Evolutionary conservation across 345 rosid genomes (phyloP).

Genomic region (Iberis pinnata): DNA sequence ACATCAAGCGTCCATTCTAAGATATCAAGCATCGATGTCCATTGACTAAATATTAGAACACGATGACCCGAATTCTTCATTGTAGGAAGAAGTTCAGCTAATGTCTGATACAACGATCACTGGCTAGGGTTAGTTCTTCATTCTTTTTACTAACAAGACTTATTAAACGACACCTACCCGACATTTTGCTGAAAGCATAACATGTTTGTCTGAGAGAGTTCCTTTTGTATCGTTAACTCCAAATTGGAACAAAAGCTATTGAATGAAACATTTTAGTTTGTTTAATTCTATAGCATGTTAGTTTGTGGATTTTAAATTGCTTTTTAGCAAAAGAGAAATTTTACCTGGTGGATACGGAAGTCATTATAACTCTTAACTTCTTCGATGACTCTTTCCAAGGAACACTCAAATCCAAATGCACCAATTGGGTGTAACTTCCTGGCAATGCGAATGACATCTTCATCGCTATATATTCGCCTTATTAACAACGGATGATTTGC

Average conservation of each 20-base stretch:
- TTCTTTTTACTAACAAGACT: neutral
- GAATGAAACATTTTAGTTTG: conserved; percentile 10
- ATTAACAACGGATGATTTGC: conserved; percentile 96
- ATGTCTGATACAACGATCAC: conserved; percentile 42
- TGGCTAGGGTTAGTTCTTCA: neutral
- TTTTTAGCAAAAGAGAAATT: neutral
- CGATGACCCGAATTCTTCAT: conserved; percentile 64
- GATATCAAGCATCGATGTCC: conserved; percentile 99
- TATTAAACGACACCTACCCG: conserved; percentile 37
- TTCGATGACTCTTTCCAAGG: conserved; percentile 72
- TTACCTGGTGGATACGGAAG: conserved; percentile 87
- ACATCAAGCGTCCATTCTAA: conserved; percentile 91
- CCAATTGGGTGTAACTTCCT: conserved; percentile 74
- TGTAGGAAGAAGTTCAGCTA: conserved; percentile 78
- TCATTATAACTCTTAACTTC: conserved; percentile 80
- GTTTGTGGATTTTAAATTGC: neutral
- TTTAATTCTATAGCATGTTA: neutral
- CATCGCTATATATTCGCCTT: conserved; percentile 71
- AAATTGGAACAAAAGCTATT: conserved; percentile 63
- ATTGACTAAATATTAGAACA: conserved; percentile 87
- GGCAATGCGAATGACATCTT: conserved; percentile 66
- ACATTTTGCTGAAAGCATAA: conserved; percentile 88
- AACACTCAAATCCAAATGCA: conserved; percentile 84
- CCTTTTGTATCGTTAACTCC: conserved; percentile 53
- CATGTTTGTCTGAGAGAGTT: conserved; percentile 71